A percentile compares a stretch with the other conserved stretches of the same genome.
These are phyloP conservation scores for Kodamaea sp. DNA, from an alignment of 1,139 yeast genomes.

Conservation along the genomic window DNA sequence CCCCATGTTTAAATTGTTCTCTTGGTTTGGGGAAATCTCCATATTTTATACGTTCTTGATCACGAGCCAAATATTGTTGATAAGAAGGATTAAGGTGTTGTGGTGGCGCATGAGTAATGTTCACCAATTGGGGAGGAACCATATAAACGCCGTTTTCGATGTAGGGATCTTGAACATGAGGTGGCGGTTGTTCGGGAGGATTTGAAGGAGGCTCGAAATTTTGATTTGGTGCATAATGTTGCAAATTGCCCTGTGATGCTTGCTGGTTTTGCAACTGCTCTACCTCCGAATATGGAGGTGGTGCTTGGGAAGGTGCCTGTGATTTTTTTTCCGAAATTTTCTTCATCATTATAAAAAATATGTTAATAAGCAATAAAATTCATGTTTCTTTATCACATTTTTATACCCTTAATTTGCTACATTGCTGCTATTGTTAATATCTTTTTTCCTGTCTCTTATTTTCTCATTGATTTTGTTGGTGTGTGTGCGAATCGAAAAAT, in stretches of 20 bases:
- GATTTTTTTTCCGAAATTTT: too few relatives aligned
- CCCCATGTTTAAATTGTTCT: slow-evolving; percentile 29
- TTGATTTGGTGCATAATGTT: slow-evolving; percentile 1
- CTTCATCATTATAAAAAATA: too few relatives aligned
- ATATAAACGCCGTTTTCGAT: slow-evolving; percentile 28
- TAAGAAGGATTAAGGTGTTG: slow-evolving; percentile 38
- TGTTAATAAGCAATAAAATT: too few relatives aligned
- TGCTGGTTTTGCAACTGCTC: slow-evolving; percentile 3
- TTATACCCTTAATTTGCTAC: too few relatives aligned
- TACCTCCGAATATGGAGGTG: slow-evolving; percentile 13
- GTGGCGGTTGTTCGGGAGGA: slow-evolving; percentile 3
- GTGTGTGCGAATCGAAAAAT: too few relatives aligned
- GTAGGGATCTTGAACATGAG: slow-evolving; percentile 17
- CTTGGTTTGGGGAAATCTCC: slow-evolving; percentile 32
- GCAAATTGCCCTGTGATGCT: neutral
- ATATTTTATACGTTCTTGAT: slow-evolving; percentile 28
- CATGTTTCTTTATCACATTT: too few relatives aligned
- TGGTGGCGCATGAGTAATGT: slow-evolving; percentile 36
- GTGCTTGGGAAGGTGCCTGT: slow-evolving; percentile 4
- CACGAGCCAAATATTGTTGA: slow-evolving; percentile 31
- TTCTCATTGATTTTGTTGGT: too few relatives aligned
- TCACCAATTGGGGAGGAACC: slow-evolving; percentile 35
- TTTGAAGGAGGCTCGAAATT: neutral
- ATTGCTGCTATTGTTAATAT: too few relatives aligned
- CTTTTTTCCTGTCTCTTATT: too few relatives aligned